Percentiles rank a stretch among this genome's conserved stretches.
Conservation (phyloP, 2,329 filamentous ascomycete genomes). For the Colletotrichum horii region DNA sequence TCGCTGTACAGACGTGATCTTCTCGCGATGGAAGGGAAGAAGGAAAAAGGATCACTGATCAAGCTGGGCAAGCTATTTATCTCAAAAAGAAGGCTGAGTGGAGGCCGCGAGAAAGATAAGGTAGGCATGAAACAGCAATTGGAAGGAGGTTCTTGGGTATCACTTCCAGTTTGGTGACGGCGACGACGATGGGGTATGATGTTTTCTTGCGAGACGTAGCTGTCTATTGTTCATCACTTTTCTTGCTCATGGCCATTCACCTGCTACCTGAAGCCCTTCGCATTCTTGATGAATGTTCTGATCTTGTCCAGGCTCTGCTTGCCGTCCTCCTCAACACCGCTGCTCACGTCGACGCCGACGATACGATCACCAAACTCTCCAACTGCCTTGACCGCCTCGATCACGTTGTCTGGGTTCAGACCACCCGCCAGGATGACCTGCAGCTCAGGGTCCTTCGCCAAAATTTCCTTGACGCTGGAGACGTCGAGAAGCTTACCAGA, state of each 20-base stretch:
- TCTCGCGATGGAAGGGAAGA: background rate
- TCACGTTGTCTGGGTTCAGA: slow-evolving; percentile 79
- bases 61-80: background rate
- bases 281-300: slow-evolving; percentile 76
- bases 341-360: slow-evolving; percentile 89
- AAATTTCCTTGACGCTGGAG: slow-evolving; percentile 67
- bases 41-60: background rate
- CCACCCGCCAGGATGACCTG: slow-evolving; percentile 86
- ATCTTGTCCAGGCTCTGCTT: slow-evolving; percentile 85
- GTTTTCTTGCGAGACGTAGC: background rate
- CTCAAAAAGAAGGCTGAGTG: background rate
- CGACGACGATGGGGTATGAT: background rate
- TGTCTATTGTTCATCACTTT: background rate
- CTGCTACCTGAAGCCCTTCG: slow-evolving; percentile 64
- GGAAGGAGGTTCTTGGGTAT: background rate
- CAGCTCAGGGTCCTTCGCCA: slow-evolving; percentile 73
- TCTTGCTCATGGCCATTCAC: background rate
- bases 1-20: background rate
- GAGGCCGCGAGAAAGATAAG: background rate
- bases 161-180: background rate
- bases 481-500: slow-evolving; percentile 81
- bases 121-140: background rate
- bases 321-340: slow-evolving; percentile 86
- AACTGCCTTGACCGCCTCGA: slow-evolving; percentile 65
- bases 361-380: slow-evolving; percentile 65